phyloP scores from a whole-genome alignment of 163 green algal genomes.

The Scenedesmus sp. region DNA sequence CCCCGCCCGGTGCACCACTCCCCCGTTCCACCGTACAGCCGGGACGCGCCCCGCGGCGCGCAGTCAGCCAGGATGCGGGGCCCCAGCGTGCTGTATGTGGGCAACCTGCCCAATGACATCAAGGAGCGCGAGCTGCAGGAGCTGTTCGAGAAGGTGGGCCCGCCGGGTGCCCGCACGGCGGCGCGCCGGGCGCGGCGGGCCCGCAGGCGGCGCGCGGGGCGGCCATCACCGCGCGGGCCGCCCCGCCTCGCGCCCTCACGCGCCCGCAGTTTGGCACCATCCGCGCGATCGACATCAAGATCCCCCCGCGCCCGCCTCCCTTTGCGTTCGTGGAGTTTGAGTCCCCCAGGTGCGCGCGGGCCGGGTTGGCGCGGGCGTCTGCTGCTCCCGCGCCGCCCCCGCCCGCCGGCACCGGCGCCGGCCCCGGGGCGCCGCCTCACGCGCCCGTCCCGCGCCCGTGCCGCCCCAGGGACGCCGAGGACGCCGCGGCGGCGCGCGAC shows the following conservation, averaged over 20 bases:
- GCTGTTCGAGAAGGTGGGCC: slow-evolving; percentile 77
- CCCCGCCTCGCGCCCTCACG: no score
- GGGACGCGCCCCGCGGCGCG: background rate
- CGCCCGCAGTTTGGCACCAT: slow-evolving; percentile 70
- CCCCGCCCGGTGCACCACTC: no score
- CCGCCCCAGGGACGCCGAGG: slow-evolving; percentile 80
- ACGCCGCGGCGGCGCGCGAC: slow-evolving; percentile 87
- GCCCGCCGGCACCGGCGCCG: background rate
- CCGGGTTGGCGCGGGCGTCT: background rate
- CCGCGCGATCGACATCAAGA: slow-evolving; percentile 88
- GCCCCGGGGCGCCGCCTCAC: background rate
- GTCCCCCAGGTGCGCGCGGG: slow-evolving; percentile 58
- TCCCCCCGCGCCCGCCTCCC: slow-evolving; percentile 74
- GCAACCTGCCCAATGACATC: slow-evolving; percentile 80
- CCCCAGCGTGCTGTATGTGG: slow-evolving; percentile 67
- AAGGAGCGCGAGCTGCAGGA: slow-evolving; percentile 82
- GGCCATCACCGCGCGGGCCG: background rate
- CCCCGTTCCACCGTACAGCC: background rate
- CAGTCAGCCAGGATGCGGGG: slow-evolving; percentile 28
- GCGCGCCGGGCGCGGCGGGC: background rate
- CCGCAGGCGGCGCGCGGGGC: no score
- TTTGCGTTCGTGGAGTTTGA: slow-evolving; percentile 95
- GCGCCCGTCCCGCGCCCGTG: background rate
- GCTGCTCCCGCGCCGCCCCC: background rate
- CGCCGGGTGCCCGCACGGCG: background rate